Percentiles rank a stretch among this genome's conserved stretches.
Conservation (phyloP, 352 stramenopile species). For the Blastocystis sp. region DNA sequence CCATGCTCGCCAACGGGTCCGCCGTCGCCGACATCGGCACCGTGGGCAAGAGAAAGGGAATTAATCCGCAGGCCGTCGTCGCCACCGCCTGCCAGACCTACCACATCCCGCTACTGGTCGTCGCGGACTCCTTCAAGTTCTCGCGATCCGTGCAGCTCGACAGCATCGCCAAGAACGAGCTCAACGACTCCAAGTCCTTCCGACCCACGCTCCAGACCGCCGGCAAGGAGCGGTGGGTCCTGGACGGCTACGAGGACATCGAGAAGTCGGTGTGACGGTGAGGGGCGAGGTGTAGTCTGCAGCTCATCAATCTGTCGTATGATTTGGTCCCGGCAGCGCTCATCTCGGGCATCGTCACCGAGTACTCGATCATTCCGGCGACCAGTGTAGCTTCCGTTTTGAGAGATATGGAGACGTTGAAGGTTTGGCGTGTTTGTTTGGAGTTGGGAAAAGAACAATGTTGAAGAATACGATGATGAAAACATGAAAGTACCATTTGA, state of each 20-base stretch:
- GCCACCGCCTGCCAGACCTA: conserved; percentile 27
- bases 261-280: not conserved
- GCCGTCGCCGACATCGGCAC: conserved; percentile 24
- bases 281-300: not conserved
- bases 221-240: conserved; percentile 1
- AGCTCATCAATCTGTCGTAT: conserved; percentile 52
- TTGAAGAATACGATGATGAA: conserved; percentile 71
- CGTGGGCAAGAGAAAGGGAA: not conserved
- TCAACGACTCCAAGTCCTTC: conserved; percentile 32
- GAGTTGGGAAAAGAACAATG: conserved; percentile 74
- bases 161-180: conserved; percentile 48
- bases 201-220: not conserved
- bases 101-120: conserved; percentile 37
- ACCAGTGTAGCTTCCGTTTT: conserved; percentile 51
- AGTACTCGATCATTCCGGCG: conserved; percentile 26
- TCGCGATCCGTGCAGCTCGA: conserved; percentile 27
- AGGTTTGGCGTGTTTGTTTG: conserved; percentile 72
- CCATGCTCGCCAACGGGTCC: conserved; percentile 30
- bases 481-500: no score
- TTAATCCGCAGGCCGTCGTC: conserved; percentile 6
- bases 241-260: conserved; percentile 3
- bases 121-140: conserved; percentile 45
- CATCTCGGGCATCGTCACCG: conserved; percentile 30
- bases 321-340: conserved; percentile 40
- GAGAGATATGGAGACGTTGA: conserved; percentile 68